Evolutionary conservation across 257 asterid genomes (phyloP), one percentile per base, ranked within the genome.

Genomic region (Cynanchum wilfordii): DNA sequence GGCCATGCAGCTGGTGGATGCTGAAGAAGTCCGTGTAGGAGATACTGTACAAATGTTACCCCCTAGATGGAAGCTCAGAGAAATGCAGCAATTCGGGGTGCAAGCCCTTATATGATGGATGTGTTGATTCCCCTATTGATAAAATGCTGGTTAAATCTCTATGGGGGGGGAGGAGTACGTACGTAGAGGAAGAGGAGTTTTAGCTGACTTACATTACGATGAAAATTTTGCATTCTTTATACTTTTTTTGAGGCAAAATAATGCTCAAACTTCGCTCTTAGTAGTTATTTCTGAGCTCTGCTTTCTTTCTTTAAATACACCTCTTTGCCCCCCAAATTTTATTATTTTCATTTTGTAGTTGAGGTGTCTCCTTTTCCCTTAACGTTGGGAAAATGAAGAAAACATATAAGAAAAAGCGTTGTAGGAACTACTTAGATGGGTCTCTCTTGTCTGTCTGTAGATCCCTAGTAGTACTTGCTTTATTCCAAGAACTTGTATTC

Each of bases 1-100:
- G 99, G 99, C 99, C 0, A 90, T 95, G 98, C 96, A 90, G 82
- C 97, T 86, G 83, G 76, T 92, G 66, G 92, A 86, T 54, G 89
- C 85, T 3, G 98, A 91, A 83, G 97, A 91, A 79, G 78, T 79
- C 12, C 97, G 90, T 52, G 90, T 86, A 17, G 97, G 85, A 25
- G 91, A 64, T 19, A 36, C 50, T 9, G 20, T 64, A 19, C 69
- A 38, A 25, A 36, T 89, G 60, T 75, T 86, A 24, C 78, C 78
- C 80, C 90, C 98, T 13, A 82, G 86, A 71, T 95, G 98, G 99
- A 90, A 86, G 90, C 97, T 95, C 62, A 78, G 91, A 75, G 99
- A 95, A 86, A 89, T 95, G 94, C 97, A 92, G 80, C 97, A 90
- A 74, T 80, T 83, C 36, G 98, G 97, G 10, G 88, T 92, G 66